Percentiles rank a stretch among this genome's conserved stretches.
These are phyloP conservation scores for Fusarium dimerum DNA, from an alignment of 2,329 filamentous ascomycete species.

Conservation along the genomic window DNA sequence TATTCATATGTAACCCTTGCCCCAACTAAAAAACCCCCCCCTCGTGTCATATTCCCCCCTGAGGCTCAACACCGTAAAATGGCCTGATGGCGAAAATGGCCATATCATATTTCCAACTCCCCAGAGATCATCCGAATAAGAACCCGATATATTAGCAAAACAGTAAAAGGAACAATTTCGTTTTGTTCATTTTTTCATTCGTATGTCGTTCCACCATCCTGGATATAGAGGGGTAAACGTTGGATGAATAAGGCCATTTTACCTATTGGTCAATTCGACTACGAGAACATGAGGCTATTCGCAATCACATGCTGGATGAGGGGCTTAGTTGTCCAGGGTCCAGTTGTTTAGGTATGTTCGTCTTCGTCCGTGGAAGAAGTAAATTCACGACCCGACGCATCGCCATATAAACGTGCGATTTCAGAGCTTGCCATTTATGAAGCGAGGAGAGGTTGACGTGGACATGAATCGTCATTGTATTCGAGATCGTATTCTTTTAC, in stretches of 20 bases:
- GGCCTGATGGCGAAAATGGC: constrained; percentile 14
- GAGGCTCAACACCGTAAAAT: background rate
- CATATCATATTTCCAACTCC: constrained; percentile 16
- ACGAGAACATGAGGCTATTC: constrained; percentile 4
- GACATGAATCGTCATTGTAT: background rate
- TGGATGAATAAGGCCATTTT: constrained; percentile 30
- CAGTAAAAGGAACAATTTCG: no score
- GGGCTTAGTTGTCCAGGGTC: background rate
- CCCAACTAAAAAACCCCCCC: background rate
- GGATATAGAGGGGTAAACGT: constrained; percentile 23
- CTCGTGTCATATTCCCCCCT: no score
- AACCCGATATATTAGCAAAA: constrained; percentile 9
- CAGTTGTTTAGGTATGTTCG: background rate
- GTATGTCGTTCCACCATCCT: constrained; percentile 22
- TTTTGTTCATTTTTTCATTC: constrained; percentile 5
- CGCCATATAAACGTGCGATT: background rate
- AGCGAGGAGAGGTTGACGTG: background rate
- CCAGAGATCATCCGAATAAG: constrained; percentile 27
- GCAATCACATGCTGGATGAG: constrained; percentile 14
- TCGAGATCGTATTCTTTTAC: background rate
- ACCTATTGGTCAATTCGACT: constrained; percentile 25
- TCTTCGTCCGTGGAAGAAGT: background rate
- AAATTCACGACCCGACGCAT: background rate
- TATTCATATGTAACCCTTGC: background rate
- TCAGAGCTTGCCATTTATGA: background rate